Evolutionary conservation across 2,329 filamentous ascomycete species (phyloP).

Genomic region (Colletotrichum karsti): DNA sequence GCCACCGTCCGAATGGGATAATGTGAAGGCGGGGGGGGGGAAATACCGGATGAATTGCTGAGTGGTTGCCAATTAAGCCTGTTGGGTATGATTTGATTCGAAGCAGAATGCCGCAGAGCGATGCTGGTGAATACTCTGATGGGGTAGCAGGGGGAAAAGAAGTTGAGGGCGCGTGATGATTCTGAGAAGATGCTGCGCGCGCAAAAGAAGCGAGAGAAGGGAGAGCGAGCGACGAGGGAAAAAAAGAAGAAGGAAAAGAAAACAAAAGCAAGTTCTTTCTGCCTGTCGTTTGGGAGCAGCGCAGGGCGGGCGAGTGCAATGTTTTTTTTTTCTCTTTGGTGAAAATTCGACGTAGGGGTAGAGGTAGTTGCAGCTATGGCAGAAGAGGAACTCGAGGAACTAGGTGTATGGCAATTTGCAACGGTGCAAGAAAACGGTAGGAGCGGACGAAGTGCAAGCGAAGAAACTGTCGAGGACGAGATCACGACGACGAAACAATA

Average conservation of each 20-base stretch:
- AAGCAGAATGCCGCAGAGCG: neutral
- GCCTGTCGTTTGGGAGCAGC: neutral
- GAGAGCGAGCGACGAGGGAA: neutral
- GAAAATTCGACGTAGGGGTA: neutral
- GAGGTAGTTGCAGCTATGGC: neutral
- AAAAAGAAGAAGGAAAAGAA: neutral
- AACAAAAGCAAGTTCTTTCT: neutral
- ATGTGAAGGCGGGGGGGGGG: neutral
- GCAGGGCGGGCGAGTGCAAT: neutral
- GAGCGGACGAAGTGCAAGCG: neutral
- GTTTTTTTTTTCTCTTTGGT: neutral
- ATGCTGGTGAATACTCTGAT: neutral
- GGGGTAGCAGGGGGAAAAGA: neutral
- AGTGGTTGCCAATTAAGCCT: neutral
- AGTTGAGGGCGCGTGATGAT: neutral
- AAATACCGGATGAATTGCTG: neutral
- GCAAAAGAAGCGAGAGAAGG: neutral
- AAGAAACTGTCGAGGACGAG: neutral
- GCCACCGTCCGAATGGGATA: neutral
- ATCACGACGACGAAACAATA: neutral
- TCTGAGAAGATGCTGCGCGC: neutral
- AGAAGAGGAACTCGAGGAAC: neutral
- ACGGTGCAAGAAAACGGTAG: neutral
- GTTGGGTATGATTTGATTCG: neutral
- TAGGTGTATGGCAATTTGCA: neutral